Evolutionary conservation across 768 basidiomycete species (phyloP).

Genomic region (Rhodotorula graminis): DNA sequence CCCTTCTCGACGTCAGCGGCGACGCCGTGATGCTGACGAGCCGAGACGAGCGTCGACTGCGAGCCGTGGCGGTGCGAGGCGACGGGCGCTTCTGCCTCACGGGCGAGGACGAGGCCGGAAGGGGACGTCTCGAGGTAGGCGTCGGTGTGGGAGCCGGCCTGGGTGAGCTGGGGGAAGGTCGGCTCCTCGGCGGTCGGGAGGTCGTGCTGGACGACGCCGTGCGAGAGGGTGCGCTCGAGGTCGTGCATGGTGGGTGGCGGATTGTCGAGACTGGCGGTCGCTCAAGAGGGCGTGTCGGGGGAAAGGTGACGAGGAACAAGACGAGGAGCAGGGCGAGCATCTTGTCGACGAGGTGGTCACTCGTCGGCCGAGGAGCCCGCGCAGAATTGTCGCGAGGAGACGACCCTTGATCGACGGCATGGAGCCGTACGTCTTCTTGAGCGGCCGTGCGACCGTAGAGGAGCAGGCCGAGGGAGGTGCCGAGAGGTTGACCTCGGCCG

Average conservation of each 20-base stretch:
- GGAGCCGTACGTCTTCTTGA: no score
- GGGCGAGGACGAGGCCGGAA: conserved; percentile 21
- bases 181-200: conserved; percentile 1
- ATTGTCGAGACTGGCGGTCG: background rate
- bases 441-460: no score
- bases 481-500: no score
- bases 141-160: conserved; percentile 23
- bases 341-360: no score
- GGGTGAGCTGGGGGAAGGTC: conserved; percentile 21
- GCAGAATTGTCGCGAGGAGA: no score
- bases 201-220: conserved; percentile 15
- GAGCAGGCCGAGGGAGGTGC: no score
- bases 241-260: background rate
- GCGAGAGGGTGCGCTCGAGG: conserved; percentile 17
- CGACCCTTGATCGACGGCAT: no score
- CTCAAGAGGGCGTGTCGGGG: no score
- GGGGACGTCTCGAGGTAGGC: conserved; percentile 11
- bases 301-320: no score
- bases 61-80: background rate
- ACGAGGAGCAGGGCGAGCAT: no score
- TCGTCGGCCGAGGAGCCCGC: no score
- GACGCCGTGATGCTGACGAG: background rate
- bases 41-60: conserved; percentile 1
- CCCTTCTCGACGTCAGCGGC: conserved; percentile 32
- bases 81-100: conserved; percentile 12